Conservation (phyloP, 257 asterid genomes). For the Rauvolfia tetraphylla region DNA sequence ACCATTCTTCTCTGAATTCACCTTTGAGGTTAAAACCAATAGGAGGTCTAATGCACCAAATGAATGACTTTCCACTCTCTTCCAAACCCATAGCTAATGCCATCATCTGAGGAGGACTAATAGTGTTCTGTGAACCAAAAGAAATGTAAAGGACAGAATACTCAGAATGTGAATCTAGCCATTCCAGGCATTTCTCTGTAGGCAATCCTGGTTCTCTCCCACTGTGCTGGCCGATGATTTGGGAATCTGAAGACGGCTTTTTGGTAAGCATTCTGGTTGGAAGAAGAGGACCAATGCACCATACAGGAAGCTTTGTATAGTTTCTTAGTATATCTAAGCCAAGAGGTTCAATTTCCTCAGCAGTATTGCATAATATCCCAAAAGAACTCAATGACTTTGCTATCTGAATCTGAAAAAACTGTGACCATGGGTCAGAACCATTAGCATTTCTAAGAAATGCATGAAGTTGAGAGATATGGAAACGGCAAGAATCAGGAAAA, state of each 20-base stretch:
- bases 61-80: slow-evolving; percentile 52
- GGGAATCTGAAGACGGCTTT: not conserved
- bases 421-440: slow-evolving; percentile 79
- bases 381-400: slow-evolving; percentile 34
- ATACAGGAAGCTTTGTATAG: slow-evolving; percentile 52
- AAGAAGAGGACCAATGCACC: slow-evolving; percentile 84
- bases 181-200: slow-evolving; percentile 56
- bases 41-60: slow-evolving; percentile 86
- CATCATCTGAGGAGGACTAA: slow-evolving; percentile 75
- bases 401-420: slow-evolving; percentile 54
- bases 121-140: slow-evolving; percentile 94
- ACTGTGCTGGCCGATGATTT: slow-evolving; percentile 36
- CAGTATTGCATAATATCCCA: slow-evolving; percentile 68
- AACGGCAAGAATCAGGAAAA: slow-evolving; percentile 49
- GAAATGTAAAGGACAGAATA: slow-evolving; percentile 67
- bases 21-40: slow-evolving; percentile 43
- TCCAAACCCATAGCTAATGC: slow-evolving; percentile 72
- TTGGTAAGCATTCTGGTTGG: slow-evolving; percentile 44
- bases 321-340: slow-evolving; percentile 45
- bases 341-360: slow-evolving; percentile 60
- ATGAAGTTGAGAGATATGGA: slow-evolving; percentile 55
- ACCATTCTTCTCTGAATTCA: slow-evolving; percentile 67
- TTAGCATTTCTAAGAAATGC: slow-evolving; percentile 53
- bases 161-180: slow-evolving; percentile 49
- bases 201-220: slow-evolving; percentile 68